Evolutionary conservation across 352 stramenopile species (phyloP), one percentile per base, ranked within the genome.

Genomic region (Phytophthora megakarya): DNA sequence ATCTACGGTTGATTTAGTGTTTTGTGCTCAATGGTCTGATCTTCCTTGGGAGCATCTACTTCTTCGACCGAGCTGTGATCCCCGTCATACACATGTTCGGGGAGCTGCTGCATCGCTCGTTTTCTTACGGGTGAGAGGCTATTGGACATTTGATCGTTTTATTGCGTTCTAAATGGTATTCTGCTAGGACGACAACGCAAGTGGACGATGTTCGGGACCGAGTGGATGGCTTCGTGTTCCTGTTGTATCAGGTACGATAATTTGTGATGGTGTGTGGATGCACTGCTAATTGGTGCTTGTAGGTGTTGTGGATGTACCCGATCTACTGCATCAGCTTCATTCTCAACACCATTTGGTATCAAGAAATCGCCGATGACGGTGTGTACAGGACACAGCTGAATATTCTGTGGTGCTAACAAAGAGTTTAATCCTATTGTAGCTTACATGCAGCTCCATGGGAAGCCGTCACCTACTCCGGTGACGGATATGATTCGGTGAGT

Each of bases 271-370:
- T 50, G 35, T 56, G 22, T 50, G 51, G 13, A 35, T 35, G 30
- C 30, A 35, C 10, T 35, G 30, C 30, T 35, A 35, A 35, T 45
- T 47, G 4, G 22, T 33, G 13, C 32, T 12, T 21, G 55, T 37
- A 90, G 79, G 80, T 84, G 52, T 64, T 96, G 25, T 96, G 87
- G 87, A 96, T 96, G 86, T 96, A 96, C 63, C 87, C 87, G 40
- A 96, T 96, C 67, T 96, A 96, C 75, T 93, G 84, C 74, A 93
- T 96, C 68, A 96, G 87, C 71, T 96, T 96, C 68, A 96, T 96
- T 61, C 68, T 96, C 58, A 96, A 96, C 65, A 94, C 87, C 15
- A 96, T 96, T 73, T 96, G 87, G 87, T 96, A 96, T 70, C 87
- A 96, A 75, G 87, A 96, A 70, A 94, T 96, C 48, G 87, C 87